phyloP scores from a whole-genome alignment of 2,329 filamentous ascomycete genomes.

The Penicillium sp. region DNA sequence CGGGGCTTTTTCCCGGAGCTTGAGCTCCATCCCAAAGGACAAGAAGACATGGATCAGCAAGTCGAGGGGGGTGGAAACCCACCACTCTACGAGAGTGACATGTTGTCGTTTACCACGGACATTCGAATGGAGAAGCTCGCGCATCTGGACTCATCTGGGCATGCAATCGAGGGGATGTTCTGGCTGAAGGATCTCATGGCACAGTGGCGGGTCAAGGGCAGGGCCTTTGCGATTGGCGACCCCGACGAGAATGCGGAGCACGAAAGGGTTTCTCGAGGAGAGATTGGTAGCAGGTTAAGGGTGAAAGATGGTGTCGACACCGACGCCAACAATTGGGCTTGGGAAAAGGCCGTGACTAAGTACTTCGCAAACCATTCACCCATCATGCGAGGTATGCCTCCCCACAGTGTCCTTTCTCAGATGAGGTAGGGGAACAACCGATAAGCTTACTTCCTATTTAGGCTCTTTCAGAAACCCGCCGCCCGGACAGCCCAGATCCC shows the following conservation, averaged over 20 bases:
- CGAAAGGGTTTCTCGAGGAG: slow-evolving; percentile 45
- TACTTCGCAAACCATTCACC: slow-evolving; percentile 90
- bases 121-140: slow-evolving; percentile 78
- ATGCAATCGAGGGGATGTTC: slow-evolving; percentile 73
- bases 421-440: too few relatives aligned
- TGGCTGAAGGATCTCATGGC: slow-evolving; percentile 69
- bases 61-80: slow-evolving; percentile 56
- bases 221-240: slow-evolving; percentile 69
- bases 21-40: slow-evolving; percentile 66
- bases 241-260: slow-evolving; percentile 58
- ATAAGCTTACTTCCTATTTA: too few relatives aligned
- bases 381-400: slow-evolving; percentile 63
- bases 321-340: slow-evolving; percentile 61
- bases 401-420: too few relatives aligned
- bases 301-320: slow-evolving; percentile 33
- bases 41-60: slow-evolving; percentile 58
- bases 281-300: slow-evolving; percentile 60
- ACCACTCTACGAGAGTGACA: slow-evolving; percentile 67
- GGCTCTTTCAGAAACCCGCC: slow-evolving; percentile 71
- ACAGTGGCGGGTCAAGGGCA: slow-evolving; percentile 83
- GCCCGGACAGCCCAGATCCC: slow-evolving; percentile 60
- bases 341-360: slow-evolving; percentile 73
- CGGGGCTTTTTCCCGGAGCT: slow-evolving; percentile 75
- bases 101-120: slow-evolving; percentile 83
- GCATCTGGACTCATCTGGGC: slow-evolving; percentile 68